Conservation (phyloP, 2,329 filamentous ascomycete genomes). For the Aspergillus alliaceus region DNA sequence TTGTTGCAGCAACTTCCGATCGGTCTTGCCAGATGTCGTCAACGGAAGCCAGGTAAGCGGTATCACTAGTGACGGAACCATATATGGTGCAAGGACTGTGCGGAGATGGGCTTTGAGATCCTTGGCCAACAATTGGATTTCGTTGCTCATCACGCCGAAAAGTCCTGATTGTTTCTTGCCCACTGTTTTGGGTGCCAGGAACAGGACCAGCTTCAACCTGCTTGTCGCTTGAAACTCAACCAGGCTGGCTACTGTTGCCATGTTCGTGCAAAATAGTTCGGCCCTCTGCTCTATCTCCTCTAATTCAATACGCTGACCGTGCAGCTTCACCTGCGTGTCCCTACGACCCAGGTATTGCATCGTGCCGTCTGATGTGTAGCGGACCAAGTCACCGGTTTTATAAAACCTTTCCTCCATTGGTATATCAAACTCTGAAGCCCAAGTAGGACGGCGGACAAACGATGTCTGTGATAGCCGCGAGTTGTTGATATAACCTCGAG, state of each 20-base stretch:
- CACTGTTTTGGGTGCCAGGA: too few species aligned
- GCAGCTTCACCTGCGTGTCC: neutral
- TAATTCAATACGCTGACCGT: neutral
- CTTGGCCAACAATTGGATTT: too few species aligned
- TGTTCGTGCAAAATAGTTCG: neutral
- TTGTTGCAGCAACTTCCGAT: neutral
- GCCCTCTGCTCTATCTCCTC: neutral
- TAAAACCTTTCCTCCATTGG: neutral
- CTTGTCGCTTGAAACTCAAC: too few species aligned
- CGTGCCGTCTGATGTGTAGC: neutral
- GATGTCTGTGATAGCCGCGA: neutral
- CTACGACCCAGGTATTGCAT: neutral
- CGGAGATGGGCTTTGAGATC: too few species aligned
- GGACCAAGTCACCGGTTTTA: neutral
- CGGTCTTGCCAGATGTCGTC: too few species aligned
- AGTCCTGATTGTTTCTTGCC: too few species aligned
- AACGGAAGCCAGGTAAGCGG: too few species aligned
- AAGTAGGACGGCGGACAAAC: neutral
- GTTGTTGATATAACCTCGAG: neutral
- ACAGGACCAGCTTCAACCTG: too few species aligned
- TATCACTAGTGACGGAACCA: too few species aligned
- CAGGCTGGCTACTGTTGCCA: neutral
- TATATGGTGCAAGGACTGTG: too few species aligned
- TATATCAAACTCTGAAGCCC: neutral
- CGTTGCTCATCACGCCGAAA: too few species aligned